Conservation (phyloP, 2,329 filamentous ascomycete genomes). For the Arachnomyces sp. region DNA sequence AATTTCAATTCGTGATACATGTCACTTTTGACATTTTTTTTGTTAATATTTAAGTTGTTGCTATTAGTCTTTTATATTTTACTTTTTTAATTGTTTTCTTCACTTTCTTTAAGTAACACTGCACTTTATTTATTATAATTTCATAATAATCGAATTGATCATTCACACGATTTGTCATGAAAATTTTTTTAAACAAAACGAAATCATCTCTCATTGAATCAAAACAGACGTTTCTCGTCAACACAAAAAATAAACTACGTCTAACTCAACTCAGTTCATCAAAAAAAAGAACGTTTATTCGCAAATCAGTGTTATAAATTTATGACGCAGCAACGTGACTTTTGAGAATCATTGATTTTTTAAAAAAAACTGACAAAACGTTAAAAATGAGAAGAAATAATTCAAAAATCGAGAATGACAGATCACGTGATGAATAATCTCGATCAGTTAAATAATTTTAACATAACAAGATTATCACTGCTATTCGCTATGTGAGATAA, state of each 20-base stretch:
- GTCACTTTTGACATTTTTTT: neutral
- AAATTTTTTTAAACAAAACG: neutral
- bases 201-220: neutral
- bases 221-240: neutral
- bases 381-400: slow-evolving; percentile 4
- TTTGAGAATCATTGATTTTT: slow-evolving; percentile 10
- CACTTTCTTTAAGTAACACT: neutral
- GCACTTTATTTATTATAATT: neutral
- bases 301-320: slow-evolving; percentile 5
- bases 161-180: neutral
- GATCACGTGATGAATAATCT: no score
- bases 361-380: slow-evolving; percentile 6
- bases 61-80: no score
- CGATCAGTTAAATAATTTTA: slow-evolving; percentile 13
- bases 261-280: no score
- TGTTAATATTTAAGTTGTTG: slow-evolving; percentile 3
- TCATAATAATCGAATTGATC: neutral
- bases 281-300: neutral
- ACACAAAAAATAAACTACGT: no score
- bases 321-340: slow-evolving; percentile 3
- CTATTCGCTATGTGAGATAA: slow-evolving; percentile 10
- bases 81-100: neutral
- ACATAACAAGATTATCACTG: slow-evolving; percentile 8
- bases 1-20: neutral
- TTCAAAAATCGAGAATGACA: slow-evolving; percentile 10